Conservation (phyloP, 2,329 filamentous ascomycete genomes). For the Fusarium bactridioides region DNA sequence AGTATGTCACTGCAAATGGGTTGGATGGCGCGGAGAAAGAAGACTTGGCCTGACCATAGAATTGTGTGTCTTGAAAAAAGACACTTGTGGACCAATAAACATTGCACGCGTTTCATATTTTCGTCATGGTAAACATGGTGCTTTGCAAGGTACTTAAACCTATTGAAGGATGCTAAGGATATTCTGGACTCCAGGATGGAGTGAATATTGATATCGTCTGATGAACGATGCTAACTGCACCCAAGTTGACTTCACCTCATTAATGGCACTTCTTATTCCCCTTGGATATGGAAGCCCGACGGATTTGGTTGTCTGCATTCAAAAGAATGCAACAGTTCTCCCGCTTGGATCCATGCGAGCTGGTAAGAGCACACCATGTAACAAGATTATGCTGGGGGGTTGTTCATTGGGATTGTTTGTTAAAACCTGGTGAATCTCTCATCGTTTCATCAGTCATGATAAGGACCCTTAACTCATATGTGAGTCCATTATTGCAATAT, state of each 20-base stretch:
- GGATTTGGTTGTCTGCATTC: not conserved
- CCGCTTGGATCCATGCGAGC: not conserved
- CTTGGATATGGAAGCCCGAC: not conserved
- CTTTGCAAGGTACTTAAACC: not conserved
- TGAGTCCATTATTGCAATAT: not conserved
- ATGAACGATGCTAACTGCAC: not conserved
- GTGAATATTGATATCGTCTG: not conserved
- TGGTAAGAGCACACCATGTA: not conserved
- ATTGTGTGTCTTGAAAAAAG: slow-evolving; percentile 14
- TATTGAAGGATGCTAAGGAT: not conserved
- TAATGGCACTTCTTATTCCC: not conserved
- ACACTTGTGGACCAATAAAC: slow-evolving; percentile 25
- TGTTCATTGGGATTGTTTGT: not conserved
- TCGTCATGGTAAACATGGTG: not conserved
- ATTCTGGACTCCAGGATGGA: not conserved
- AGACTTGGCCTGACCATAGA: slow-evolving; percentile 9
- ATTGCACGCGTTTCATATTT: not conserved
- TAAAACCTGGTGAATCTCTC: not conserved
- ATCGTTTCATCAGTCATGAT: not conserved
- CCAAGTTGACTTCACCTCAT: not conserved
- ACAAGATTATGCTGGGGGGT: not conserved
- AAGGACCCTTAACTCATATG: not conserved
- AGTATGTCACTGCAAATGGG: slow-evolving; percentile 8
- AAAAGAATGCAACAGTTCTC: not conserved
- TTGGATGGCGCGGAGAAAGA: slow-evolving; percentile 9